phyloP scores from a whole-genome alignment of 371 early-diverging fungal genomes.

The Mucor ambiguus region DNA sequence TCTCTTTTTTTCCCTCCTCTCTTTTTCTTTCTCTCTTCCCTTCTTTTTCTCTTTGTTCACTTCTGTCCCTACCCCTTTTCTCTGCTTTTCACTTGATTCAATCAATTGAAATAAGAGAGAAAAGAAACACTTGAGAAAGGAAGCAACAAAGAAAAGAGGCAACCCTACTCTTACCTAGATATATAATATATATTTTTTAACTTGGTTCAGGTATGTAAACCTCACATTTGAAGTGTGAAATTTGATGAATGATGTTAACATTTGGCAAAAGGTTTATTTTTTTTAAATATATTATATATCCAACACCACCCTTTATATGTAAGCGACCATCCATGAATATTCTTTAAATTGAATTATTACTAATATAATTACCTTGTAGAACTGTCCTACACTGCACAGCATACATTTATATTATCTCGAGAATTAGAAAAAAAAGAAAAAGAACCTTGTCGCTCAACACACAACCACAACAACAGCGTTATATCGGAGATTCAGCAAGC shows the following conservation, averaged over 20 bases:
- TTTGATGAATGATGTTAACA: neutral
- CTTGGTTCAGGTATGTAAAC: neutral
- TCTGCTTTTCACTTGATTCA: neutral
- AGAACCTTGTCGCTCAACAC: neutral
- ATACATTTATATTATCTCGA: neutral
- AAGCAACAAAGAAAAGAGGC: neutral
- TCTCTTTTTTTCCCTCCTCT: neutral
- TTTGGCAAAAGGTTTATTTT: neutral
- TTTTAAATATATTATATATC: constrained; percentile 13
- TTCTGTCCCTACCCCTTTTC: constrained; percentile 13
- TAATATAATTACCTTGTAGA: neutral
- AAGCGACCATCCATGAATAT: neutral
- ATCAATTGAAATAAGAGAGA: constrained; percentile 1
- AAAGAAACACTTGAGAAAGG: constrained; percentile 2
- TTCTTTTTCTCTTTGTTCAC: constrained; percentile 9
- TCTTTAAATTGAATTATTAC: neutral
- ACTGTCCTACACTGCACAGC: neutral
- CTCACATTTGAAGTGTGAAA: neutral
- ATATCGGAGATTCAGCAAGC: constrained; percentile 19
- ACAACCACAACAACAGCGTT: neutral
- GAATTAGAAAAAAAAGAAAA: constrained; percentile 5
- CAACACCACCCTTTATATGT: neutral
- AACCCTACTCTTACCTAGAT: neutral
- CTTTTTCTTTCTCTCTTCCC: constrained; percentile 1
- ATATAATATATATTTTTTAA: constrained; percentile 9